phyloP scores from a whole-genome alignment of 1,284 basidiomycete species.

The Puccinia brachypodii region DNA sequence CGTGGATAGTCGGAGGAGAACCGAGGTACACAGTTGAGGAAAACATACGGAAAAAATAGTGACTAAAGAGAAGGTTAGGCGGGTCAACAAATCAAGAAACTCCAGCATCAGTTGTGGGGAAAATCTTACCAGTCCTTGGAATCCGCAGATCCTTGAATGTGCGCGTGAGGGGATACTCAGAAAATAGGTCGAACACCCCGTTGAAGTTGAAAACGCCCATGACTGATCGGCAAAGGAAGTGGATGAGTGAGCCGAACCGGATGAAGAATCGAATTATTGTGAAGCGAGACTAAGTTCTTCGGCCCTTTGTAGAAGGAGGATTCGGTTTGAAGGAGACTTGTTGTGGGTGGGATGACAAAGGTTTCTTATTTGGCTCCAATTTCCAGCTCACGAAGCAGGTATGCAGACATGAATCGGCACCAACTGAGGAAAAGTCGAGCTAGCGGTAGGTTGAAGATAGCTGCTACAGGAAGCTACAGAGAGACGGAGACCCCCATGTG shows the following conservation, averaged over 20 bases:
- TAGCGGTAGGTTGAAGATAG: neutral
- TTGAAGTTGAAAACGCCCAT: neutral
- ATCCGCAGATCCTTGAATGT: constrained; percentile 18
- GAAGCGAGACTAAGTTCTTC: neutral
- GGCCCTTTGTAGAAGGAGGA: neutral
- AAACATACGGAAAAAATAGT: constrained; percentile 16
- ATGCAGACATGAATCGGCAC: neutral
- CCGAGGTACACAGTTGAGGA: neutral
- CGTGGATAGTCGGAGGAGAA: neutral
- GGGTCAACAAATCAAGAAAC: neutral
- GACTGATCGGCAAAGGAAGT: neutral
- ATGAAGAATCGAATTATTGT: neutral
- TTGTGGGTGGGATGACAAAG: neutral
- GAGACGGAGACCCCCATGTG: neutral
- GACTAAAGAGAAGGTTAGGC: neutral
- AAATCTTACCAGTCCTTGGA: constrained; percentile 8
- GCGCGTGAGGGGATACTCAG: constrained; percentile 30
- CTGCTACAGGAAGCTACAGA: neutral
- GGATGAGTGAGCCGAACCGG: neutral
- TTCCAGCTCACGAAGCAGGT: neutral
- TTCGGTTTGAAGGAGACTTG: neutral
- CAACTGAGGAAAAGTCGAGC: neutral
- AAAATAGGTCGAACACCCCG: constrained; percentile 12
- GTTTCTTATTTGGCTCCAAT: neutral
- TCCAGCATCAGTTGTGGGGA: neutral